A percentile compares a stretch with the other conserved stretches of the same genome.
phyloP scores from a whole-genome alignment of 768 basidiomycete species.

The Xanthoconium stramineum region DNA sequence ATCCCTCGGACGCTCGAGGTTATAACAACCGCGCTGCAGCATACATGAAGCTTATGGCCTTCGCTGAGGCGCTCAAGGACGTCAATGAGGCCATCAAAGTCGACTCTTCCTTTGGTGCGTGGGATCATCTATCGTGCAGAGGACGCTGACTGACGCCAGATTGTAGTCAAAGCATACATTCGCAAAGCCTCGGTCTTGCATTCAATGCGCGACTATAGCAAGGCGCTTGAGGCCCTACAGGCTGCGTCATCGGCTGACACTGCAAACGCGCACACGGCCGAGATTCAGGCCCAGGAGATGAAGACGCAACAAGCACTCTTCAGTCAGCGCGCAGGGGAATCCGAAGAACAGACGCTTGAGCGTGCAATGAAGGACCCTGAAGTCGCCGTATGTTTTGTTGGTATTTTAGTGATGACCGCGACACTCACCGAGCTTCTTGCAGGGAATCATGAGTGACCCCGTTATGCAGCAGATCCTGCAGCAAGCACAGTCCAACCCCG shows the following conservation, averaged over 20 bases:
- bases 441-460: slow-evolving; percentile 86
- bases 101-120: slow-evolving; percentile 79
- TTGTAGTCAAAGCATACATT: slow-evolving; percentile 84
- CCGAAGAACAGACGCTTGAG: slow-evolving; percentile 88
- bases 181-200: slow-evolving; percentile 85
- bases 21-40: slow-evolving; percentile 99
- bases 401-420: neutral
- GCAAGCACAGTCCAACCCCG: slow-evolving; percentile 88
- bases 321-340: slow-evolving; percentile 76
- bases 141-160: neutral
- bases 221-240: slow-evolving; percentile 82
- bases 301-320: slow-evolving; percentile 82
- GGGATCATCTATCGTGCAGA: neutral
- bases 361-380: slow-evolving; percentile 98
- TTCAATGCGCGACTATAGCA: slow-evolving; percentile 88
- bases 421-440: slow-evolving; percentile 10
- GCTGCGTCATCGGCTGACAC: slow-evolving; percentile 73
- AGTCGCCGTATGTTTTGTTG: slow-evolving; percentile 62
- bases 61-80: slow-evolving; percentile 96
- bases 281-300: slow-evolving; percentile 76
- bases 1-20: slow-evolving; percentile 83
- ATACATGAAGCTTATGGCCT: slow-evolving; percentile 90
- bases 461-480: slow-evolving; percentile 94
- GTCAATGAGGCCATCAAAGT: slow-evolving; percentile 89
- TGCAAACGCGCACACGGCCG: slow-evolving; percentile 77